Evolutionary conservation across 495 filamentous ascomycete species (phyloP).

Genomic region (Tuber microsphaerosporum): DNA sequence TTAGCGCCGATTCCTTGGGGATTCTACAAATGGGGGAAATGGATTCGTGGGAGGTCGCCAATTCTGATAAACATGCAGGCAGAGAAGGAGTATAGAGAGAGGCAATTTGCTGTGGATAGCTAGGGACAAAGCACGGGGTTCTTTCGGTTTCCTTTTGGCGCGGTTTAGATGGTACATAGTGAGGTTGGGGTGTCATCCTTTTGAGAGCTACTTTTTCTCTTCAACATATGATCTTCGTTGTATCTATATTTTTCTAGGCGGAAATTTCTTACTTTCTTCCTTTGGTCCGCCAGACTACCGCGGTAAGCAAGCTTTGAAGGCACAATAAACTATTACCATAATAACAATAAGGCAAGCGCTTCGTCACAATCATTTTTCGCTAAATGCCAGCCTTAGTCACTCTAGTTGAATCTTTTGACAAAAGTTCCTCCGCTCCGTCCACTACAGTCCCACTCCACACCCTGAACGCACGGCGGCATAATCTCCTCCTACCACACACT

Average conservation of each 20-base stretch:
- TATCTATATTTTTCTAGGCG: neutral
- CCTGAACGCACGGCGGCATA: neutral
- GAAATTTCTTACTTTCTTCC: neutral
- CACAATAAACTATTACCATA: neutral
- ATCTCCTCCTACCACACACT: neutral
- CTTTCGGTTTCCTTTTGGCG: neutral
- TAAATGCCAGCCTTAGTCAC: neutral
- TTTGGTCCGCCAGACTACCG: neutral
- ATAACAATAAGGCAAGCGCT: neutral
- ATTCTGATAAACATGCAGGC: conserved; percentile 64
- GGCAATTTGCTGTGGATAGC: conserved; percentile 9
- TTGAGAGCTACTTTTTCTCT: neutral
- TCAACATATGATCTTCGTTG: neutral
- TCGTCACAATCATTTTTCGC: neutral
- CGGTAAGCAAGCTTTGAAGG: neutral
- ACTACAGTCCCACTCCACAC: neutral
- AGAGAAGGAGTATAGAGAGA: conserved; percentile 59
- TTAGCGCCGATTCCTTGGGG: conserved; percentile 72
- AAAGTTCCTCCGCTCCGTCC: neutral
- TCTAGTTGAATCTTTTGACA: neutral
- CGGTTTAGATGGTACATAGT: neutral
- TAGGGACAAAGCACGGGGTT: neutral
- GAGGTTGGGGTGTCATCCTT: neutral
- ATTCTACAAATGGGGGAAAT: conserved; percentile 68
- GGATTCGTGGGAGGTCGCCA: conserved; percentile 58